Conservation (phyloP, 768 basidiomycete genomes). For the Tylopilus plumbeoviolaceoides region DNA sequence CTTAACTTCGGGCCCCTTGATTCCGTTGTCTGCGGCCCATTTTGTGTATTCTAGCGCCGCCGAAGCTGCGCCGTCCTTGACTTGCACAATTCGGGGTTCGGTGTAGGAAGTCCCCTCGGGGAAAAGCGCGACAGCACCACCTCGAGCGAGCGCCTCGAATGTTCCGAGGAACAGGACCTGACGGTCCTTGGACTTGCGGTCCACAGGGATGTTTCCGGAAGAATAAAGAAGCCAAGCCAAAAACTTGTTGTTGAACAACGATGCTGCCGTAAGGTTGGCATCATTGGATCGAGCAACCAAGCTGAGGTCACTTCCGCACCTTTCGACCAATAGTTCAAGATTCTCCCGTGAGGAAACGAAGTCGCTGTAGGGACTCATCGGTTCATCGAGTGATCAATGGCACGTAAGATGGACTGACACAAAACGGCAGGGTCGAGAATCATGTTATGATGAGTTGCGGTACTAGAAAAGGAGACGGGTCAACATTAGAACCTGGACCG, state of each 20-base stretch:
- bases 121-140: conserved; percentile 86
- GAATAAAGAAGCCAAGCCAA: conserved; percentile 72
- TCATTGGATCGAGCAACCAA: conserved; percentile 10
- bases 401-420: conserved; percentile 47
- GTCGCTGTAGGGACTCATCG: conserved; percentile 48
- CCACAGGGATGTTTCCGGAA: conserved; percentile 97
- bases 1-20: conserved; percentile 41
- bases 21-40: conserved; percentile 61
- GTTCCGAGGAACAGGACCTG: conserved; percentile 85
- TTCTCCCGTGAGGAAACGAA: conserved; percentile 76
- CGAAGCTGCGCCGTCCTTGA: conserved; percentile 94
- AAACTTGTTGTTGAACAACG: conserved; percentile 77
- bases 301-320: conserved; percentile 39
- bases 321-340: conserved; percentile 94
- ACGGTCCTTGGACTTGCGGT: conserved; percentile 90
- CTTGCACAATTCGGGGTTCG: conserved; percentile 87
- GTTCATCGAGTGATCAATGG: conserved; percentile 14
- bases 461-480: conserved; percentile 38
- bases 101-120: conserved; percentile 94
- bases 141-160: conserved; percentile 76
- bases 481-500: conserved; percentile 6
- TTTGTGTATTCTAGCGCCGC: conserved; percentile 89
- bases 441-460: conserved; percentile 93
- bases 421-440: conserved; percentile 84
- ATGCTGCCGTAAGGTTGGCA: conserved; percentile 39